phyloP scores from a whole-genome alignment of 2,329 filamentous ascomycete species.

The Fusarium chaquense region DNA sequence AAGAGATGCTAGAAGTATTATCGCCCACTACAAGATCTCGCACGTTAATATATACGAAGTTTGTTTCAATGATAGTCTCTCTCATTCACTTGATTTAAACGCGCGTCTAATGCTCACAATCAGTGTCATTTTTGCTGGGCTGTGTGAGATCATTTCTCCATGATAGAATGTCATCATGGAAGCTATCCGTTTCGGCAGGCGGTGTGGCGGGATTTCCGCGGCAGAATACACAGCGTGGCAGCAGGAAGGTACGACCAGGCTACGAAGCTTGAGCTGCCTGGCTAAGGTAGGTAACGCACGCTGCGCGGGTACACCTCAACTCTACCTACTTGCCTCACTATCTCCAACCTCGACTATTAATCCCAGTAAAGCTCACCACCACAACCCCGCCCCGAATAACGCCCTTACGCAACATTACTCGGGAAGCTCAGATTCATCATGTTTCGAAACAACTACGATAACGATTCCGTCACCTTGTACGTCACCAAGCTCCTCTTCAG shows the following conservation, averaged over 20 bases:
- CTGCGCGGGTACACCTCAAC: conserved; percentile 39
- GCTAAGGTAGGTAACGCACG: conserved; percentile 12
- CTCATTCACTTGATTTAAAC: not conserved
- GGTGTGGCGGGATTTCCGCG: conserved; percentile 45
- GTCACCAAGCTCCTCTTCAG: conserved; percentile 53
- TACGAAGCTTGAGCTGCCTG: conserved; percentile 56
- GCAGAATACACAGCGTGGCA: conserved; percentile 24
- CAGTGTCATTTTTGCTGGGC: not conserved
- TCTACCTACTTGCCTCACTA: conserved; percentile 29
- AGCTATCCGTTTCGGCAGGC: conserved; percentile 39
- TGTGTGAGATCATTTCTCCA: not conserved
- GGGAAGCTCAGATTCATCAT: conserved; percentile 62
- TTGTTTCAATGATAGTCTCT: not conserved
- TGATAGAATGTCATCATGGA: conserved; percentile 27
- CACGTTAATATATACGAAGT: not conserved
- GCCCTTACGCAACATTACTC: conserved; percentile 37
- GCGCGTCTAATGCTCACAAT: not conserved
- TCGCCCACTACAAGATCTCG: not conserved
- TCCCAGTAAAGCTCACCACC: conserved; percentile 32
- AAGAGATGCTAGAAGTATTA: not conserved
- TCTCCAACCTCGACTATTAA: conserved; percentile 31
- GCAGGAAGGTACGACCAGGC: conserved; percentile 41
- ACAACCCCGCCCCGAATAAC: conserved; percentile 29
- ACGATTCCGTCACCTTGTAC: conserved; percentile 99
- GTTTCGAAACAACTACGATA: conserved; percentile 99